Percentiles rank a stretch among this genome's conserved stretches.
Conservation (phyloP, 164 flowering plant genomes). For the Protea cynaroides region DNA sequence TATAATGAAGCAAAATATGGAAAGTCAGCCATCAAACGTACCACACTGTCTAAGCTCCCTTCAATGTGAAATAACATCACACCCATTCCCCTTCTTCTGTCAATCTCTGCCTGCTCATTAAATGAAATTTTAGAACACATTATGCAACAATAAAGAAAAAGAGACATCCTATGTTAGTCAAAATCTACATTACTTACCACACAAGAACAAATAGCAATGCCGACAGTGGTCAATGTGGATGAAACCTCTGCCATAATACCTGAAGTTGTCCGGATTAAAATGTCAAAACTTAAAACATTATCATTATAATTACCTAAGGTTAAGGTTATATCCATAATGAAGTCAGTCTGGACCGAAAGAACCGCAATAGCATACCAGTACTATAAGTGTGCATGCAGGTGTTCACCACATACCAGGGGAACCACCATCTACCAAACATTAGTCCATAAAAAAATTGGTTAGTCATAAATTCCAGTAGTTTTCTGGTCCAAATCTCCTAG, state of each 20-base stretch:
- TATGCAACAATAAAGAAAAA: not conserved
- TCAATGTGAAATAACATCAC: constrained; percentile 88
- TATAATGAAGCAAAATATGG: not conserved
- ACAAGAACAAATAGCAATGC: constrained; percentile 74
- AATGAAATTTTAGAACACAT: not conserved
- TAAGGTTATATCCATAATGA: too few relatives aligned
- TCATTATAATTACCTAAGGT: too few relatives aligned
- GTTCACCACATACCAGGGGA: too few relatives aligned
- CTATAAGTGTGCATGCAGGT: too few relatives aligned
- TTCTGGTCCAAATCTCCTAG: too few relatives aligned
- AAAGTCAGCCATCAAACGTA: constrained; percentile 19
- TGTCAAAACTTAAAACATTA: too few relatives aligned
- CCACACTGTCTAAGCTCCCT: constrained; percentile 66
- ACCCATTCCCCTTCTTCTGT: constrained; percentile 70
- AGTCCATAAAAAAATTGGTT: too few relatives aligned
- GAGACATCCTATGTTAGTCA: not conserved
- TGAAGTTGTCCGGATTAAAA: constrained; percentile 15
- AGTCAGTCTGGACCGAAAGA: too few relatives aligned
- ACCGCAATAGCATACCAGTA: too few relatives aligned
- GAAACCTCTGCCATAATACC: constrained; percentile 93
- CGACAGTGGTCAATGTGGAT: constrained; percentile 54
- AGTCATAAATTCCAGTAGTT: too few relatives aligned
- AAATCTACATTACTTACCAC: constrained; percentile 53
- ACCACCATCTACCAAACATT: too few relatives aligned
- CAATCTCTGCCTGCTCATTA: constrained; percentile 68